Base-by-base conservation (phyloP, 2,329 filamentous ascomycete species). In the Exophiala xenobiotica region DNA sequence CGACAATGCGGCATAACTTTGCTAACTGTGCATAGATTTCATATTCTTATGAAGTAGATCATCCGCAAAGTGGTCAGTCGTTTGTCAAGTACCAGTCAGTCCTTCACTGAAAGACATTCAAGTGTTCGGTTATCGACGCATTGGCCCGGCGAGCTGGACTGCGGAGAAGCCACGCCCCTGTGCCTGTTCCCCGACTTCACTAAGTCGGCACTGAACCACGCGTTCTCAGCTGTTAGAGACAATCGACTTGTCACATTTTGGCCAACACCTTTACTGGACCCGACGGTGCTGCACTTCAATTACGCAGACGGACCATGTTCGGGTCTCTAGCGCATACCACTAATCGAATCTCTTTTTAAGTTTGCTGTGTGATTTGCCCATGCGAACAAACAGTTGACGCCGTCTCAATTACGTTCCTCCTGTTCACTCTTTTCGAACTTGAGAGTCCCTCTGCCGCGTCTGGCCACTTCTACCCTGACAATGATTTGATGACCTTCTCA, bases 1-100 rank as follows among this genome's bases (percentile, higher is more conserved):
- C 33, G 40, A 38, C 29, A 48, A 16, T 50, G 45, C 14, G 49
- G 39, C 53, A 56, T 56, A 22, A 14, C 38, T 42, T 39, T 22
- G n/a, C 12, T 11, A 40, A 27, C 40, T 23, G n/a, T 16, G 14
- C 2, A 18, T 8, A 8, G 35, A n/a, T 27, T 24, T 44, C 47
- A 49, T 22, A 43, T n/a, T 38, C 37, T 11, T 14, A 35, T 35
- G 12, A 14, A 6, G 31, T 9, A 8, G 31, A 14, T 14, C 31
- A 35, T 12, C n/a, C 31, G 12, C 31, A 16, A 35, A 4, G 29
- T 14, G n/a, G n/a, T 14, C 8, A 9, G 9, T n/a, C n/a, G n/a
- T n/a, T n/a, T n/a, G n/a, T n/a, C n/a, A n/a, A n/a, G n/a, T n/a
- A n/a, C n/a, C n/a, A n/a, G n/a, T n/a, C n/a, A n/a, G n/a, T n/a